Base-by-base conservation (phyloP, 805 yeast genomes). In the Starmerella stigmatis region DNA sequence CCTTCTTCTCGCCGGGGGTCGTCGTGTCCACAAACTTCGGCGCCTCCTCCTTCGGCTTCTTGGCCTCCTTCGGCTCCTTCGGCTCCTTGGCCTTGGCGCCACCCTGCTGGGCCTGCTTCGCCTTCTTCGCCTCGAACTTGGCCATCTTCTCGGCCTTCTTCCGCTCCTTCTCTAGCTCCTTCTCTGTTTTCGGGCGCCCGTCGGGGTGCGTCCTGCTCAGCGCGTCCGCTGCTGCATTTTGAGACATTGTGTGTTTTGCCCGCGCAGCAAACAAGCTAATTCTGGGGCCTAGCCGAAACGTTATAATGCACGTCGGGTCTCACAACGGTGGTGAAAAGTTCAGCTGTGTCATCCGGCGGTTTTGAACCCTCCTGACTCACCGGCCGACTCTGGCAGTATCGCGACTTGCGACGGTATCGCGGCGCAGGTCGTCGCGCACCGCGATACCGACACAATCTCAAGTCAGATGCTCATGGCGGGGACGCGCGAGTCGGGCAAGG, bases 21-120 rank as follows among this genome's bases (percentile, higher is more conserved):
- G 98, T 92, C 47, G 69, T 67, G 63, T 92, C 98, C 41, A 78
- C 76, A 63, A 78, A 92, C 58, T 80, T 92, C n/a, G 96, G 94
- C 32, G 73, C 70, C 33, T 83, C 80, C 58, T 76, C 94, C 63
- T 74, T 75, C 62, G 79, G 78, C 58, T 79, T 77, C 67, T 83
- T 79, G 63, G 76, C 74, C 20, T 67, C 60, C 50, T 70, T 69
- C 45, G 62, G 61, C 40, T 60, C 61, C 52, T 64, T 61, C 26
- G 38, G 47, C 19, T 64, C 56, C 45, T 69, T 65, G 48, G 65
- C 56, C 45, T 69, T 65, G 48, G 65, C 65, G 31, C 64, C 35
- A n/a, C 25, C 27, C 16, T 32, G 39, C 28, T 46, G 44, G 37
- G 67, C 66, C 48, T 69, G 71, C 44, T 83, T 76, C 65, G 86